Percentiles rank a stretch among this genome's conserved stretches.
Conservation (phyloP, 768 basidiomycete species). For the Tylopilus subfusipes region DNA sequence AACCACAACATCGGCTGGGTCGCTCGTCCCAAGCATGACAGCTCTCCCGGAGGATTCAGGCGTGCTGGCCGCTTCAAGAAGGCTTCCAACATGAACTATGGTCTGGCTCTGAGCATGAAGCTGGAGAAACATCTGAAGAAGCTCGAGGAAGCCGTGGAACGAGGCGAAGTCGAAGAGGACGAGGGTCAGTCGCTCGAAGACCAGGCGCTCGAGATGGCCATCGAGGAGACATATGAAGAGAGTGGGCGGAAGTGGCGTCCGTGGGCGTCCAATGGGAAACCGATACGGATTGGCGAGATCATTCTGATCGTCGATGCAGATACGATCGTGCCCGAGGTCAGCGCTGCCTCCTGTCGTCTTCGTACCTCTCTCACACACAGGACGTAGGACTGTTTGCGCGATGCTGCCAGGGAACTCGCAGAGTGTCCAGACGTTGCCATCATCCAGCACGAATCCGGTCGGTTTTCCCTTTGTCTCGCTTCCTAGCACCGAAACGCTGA, state of each 20-base stretch:
- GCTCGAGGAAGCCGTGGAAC: conserved; percentile 45
- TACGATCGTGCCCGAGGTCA: conserved; percentile 74
- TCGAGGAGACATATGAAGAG: conserved; percentile 69
- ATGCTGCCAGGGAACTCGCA: conserved; percentile 81
- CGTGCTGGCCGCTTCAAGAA: conserved; percentile 86
- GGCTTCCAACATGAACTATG: conserved; percentile 90
- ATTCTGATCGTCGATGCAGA: conserved; percentile 87
- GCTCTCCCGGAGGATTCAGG: conserved; percentile 25
- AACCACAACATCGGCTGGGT: conserved; percentile 59
- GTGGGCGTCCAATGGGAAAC: conserved; percentile 75
- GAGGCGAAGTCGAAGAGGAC: conserved; percentile 40
- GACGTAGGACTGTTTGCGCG: conserved; percentile 76
- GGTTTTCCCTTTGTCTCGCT: conserved; percentile 6
- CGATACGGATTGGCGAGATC: conserved; percentile 72
- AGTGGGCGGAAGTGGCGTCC: conserved; percentile 58
- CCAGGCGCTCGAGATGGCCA: conserved; percentile 61
- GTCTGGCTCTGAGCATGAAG: conserved; percentile 42
- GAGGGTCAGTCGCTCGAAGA: conserved; percentile 53
- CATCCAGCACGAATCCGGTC: conserved; percentile 85
- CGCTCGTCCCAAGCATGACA: conserved; percentile 50
- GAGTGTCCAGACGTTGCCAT: conserved; percentile 86
- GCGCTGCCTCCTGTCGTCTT: neutral
- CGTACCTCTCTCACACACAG: neutral
- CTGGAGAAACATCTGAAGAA: conserved; percentile 34
- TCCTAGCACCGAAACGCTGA: conserved; percentile 23